Evolutionary conservation across 108 stramenopile species (phyloP).

Genomic region (Fragilaria radians): DNA sequence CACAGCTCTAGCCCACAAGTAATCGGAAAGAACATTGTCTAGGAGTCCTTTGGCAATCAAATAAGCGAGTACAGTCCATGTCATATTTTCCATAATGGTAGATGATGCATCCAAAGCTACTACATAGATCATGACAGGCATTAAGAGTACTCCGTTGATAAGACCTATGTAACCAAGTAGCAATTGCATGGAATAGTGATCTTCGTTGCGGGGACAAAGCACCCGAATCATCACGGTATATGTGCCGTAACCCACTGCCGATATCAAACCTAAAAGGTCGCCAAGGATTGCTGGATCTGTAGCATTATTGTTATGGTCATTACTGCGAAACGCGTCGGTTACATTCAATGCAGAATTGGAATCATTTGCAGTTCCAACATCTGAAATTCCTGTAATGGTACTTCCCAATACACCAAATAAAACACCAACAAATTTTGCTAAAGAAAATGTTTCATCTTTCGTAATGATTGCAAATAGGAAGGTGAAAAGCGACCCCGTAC

Average conservation of each 20-base stretch:
- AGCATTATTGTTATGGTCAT: constrained; percentile 1
- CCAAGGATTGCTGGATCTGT: constrained; percentile 19
- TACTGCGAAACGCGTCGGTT: background rate
- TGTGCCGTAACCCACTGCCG: constrained; percentile 78
- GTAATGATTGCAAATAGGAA: constrained; percentile 73
- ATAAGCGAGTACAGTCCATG: constrained; percentile 51
- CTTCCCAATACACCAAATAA: constrained; percentile 60
- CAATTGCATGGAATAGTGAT: constrained; percentile 79
- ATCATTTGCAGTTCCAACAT: constrained; percentile 15
- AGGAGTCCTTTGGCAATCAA: constrained; percentile 70
- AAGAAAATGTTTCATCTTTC: constrained; percentile 54
- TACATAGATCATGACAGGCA: constrained; percentile 59
- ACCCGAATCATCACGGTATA: constrained; percentile 69
- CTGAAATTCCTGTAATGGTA: constrained; percentile 51
- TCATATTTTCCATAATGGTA: constrained; percentile 17
- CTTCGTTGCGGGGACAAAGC: constrained; percentile 68
- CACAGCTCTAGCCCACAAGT: constrained; percentile 94
- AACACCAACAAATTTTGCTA: constrained; percentile 54
- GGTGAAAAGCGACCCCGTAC: constrained; percentile 90
- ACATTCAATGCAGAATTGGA: background rate
- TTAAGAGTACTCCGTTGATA: constrained; percentile 53
- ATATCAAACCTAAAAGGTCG: constrained; percentile 66
- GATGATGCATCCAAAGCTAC: constrained; percentile 7
- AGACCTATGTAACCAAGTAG: constrained; percentile 92
- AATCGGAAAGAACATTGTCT: constrained; percentile 88